Evolutionary conservation across 1,284 basidiomycete species (phyloP), one percentile per base, ranked within the genome.

Genomic region (Amylostereum areolatum): DNA sequence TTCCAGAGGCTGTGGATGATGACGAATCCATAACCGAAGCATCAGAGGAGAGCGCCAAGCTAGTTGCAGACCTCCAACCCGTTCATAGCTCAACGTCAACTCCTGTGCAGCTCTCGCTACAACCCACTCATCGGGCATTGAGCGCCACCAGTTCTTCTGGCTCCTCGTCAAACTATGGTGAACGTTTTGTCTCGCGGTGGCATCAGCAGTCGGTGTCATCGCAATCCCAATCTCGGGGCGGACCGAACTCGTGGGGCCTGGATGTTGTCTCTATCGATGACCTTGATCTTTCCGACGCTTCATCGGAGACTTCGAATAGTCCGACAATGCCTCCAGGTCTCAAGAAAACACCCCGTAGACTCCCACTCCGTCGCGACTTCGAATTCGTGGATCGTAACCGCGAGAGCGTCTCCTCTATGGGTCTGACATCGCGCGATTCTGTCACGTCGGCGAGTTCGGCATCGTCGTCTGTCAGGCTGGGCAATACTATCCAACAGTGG

Each of bases 261-360:
- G 84, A 89, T 52, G 73, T 85, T 42, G 82, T 82, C 31, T 86
- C 85, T 2, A 81, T 89, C 45, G 85, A 89, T 57, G 85, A 88
- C 37, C 62, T 88, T 27, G 84, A 88, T 53, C 64, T 86, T 11
- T 87, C 86, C 2, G 86, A 89, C 60, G 74, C 79, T 4, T 85
- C 85, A 5, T 85, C 83, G 1, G 74, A 76, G 33, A 49, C 55
- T 2, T 45, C 56, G 5, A 59, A 56, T 3, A 62, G 61, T 25
- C 66, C 69, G 37, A 46, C 67, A 27, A 57, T 59, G 9, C 77
- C 78, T 1, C 75, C 80, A 12, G 84, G 85, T 10, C 63, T 85
- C 44, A 71, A 73, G 51, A 80, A 75, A 54, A 66, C 71, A 7
- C 66, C 73, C 37, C 74, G 80, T 29, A 79, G 79, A 52, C 67